Evolutionary conservation across 1,284 basidiomycete genomes (phyloP), one percentile per base, ranked within the genome.

Genomic region (Ceratobasidium papillatum): DNA sequence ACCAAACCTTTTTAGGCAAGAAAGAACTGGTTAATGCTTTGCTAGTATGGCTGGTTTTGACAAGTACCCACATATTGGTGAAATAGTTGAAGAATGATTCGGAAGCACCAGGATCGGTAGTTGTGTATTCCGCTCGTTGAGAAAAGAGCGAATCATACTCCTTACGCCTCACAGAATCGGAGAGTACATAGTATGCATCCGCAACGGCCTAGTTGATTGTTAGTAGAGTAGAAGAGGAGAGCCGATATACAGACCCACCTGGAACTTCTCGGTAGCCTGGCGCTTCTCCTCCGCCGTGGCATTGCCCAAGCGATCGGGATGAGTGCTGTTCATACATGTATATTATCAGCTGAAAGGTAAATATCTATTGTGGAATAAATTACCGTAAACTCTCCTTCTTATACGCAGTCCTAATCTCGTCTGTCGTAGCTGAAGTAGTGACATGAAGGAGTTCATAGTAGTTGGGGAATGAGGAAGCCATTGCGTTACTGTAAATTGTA

Each of bases 111-210:
- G 94, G 91, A 77, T 92, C 87, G 41, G 83, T 83, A 14, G 88
- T 87, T 74, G 83, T 87, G 78, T 89, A 87, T 49, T 83, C 80
- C 19, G 75, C 47, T 77, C 77, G 12, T 77, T 78, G 25, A 79
- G 79, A 79, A 81, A 93, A 89, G 3, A 95, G 84, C 0, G 80
- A 79, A 79, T 96, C 95, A 80, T 98, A 98, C 82, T 98, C 96
- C 71, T 93, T 87, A 68, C 95, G 86, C 52, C 89, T 85, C 19
- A 77, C 79, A 1, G 89, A 82, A 82, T 98, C 94, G 0, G 94
- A 96, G 32, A 99, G 88, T 8, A 98, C 94, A 81, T 96, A 99
- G 84, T 98, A 98, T 11, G 96, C 96, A 83, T 99, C 96, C 64
- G 96, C 95, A 76, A 98, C 91, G 14, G 91, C 90, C 92, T 94